phyloP scores from a whole-genome alignment of 2,329 filamentous ascomycete species.

The Talaromyces sp. region DNA sequence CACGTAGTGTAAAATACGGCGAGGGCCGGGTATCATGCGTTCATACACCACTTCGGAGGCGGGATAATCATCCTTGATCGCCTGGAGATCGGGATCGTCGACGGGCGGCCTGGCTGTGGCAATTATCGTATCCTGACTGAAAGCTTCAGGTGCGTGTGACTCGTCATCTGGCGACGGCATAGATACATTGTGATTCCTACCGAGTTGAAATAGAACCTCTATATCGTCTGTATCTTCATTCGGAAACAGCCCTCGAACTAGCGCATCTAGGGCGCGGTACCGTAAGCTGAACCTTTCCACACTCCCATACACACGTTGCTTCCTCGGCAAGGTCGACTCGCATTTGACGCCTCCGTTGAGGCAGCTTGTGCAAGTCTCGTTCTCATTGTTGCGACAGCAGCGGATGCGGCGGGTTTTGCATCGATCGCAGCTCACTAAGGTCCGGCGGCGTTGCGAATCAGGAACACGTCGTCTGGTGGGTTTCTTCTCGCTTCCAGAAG shows the following conservation, averaged over 20 bases:
- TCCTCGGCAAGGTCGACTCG: slow-evolving; percentile 13
- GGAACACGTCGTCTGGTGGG: slow-evolving; percentile 10
- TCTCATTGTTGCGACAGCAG: slow-evolving; percentile 14
- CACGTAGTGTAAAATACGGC: slow-evolving; percentile 13
- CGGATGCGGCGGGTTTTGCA: slow-evolving; percentile 15
- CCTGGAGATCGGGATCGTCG: neutral
- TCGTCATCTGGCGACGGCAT: slow-evolving; percentile 14
- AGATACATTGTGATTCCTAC: slow-evolving; percentile 5
- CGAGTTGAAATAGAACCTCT: slow-evolving; percentile 12
- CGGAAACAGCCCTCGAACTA: slow-evolving; percentile 13
- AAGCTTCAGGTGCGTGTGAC: slow-evolving; percentile 11
- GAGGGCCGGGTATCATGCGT: slow-evolving; percentile 13
- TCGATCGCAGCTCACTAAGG: slow-evolving; percentile 13
- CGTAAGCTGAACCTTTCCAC: slow-evolving; percentile 13
- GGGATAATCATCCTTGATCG: neutral
- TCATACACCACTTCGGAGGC: slow-evolving; percentile 9
- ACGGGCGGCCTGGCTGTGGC: neutral
- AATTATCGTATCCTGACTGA: slow-evolving; percentile 1
- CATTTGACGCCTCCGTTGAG: slow-evolving; percentile 11
- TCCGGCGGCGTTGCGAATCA: slow-evolving; percentile 6
- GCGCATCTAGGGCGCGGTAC: slow-evolving; percentile 14
- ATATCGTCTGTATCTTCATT: slow-evolving; percentile 14
- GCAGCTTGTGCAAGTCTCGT: slow-evolving; percentile 12
- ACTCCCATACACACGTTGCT: slow-evolving; percentile 15
- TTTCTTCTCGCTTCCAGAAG: slow-evolving; percentile 5